A percentile compares a stretch with the other conserved stretches of the same genome.
Evolutionary conservation across 495 filamentous ascomycete species (phyloP).

Genomic region (Zalerion maritima): DNA sequence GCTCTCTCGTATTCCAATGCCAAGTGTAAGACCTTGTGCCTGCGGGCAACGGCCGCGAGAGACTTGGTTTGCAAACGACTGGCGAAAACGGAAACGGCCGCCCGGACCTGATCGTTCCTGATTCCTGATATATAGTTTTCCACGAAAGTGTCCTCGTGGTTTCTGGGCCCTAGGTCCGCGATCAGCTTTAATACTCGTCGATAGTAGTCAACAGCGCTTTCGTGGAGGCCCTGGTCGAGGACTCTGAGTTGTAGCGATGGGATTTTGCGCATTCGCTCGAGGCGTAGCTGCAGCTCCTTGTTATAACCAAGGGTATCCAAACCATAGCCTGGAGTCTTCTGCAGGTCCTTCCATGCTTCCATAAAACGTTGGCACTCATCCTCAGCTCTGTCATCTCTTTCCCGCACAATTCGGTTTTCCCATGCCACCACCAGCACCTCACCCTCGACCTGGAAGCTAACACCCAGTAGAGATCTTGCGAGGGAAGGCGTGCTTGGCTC

Average conservation of each 20-base stretch:
- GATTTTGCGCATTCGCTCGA: conserved; percentile 29
- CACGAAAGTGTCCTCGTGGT: conserved; percentile 7
- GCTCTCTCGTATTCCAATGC: conserved; percentile 31
- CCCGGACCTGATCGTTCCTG: conserved; percentile 16
- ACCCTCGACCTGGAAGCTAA: conserved; percentile 34
- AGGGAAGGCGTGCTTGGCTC: conserved; percentile 10
- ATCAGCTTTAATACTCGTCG: conserved; percentile 22
- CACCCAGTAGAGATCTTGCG: conserved; percentile 29
- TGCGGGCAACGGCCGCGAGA: conserved; percentile 19
- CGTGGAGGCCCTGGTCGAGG: conserved; percentile 31
- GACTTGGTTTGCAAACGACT: too few species aligned
- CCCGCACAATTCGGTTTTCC: conserved; percentile 22
- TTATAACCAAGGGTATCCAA: conserved; percentile 28
- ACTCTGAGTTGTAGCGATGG: conserved; percentile 30
- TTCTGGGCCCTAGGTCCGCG: conserved; percentile 13
- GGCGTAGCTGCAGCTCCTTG: conserved; percentile 25
- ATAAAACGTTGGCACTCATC: conserved; percentile 16
- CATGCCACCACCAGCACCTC: conserved; percentile 29
- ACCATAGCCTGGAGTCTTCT: conserved; percentile 16
- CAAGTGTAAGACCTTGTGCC: conserved; percentile 33
- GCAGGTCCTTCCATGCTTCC: conserved; percentile 25
- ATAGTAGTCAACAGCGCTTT: conserved; percentile 29
- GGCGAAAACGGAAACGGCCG: conserved; percentile 22
- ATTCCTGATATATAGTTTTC: conserved; percentile 32
- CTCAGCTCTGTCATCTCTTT: conserved; percentile 20